Percentiles rank a stretch among this genome's conserved stretches.
Evolutionary conservation across 148 eudicot genomes (phyloP).

Genomic region (Pouteria glomerata): DNA sequence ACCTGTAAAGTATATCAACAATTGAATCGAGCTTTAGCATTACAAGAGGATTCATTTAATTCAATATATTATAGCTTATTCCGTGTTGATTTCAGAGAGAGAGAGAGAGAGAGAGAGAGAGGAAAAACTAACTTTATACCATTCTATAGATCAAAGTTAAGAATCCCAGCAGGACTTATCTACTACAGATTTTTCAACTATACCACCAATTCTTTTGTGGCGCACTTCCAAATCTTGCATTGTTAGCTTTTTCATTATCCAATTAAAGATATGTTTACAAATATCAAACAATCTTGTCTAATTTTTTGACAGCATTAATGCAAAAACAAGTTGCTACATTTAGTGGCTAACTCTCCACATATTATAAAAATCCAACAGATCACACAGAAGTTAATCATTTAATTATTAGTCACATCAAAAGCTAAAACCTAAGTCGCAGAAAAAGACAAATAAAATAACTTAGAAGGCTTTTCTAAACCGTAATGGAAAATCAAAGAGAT

Average conservation of each 20-base stretch:
- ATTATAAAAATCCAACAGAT: too few species aligned
- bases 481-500: neutral
- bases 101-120: neutral
- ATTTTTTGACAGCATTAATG: neutral
- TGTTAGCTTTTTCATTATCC: neutral
- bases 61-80: neutral
- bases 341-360: neutral
- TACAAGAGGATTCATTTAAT: slow-evolving; percentile 2
- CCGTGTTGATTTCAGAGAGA: neutral
- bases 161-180: neutral
- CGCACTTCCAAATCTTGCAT: neutral
- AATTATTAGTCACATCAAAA: neutral
- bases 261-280: neutral
- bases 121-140: neutral
- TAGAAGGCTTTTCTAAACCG: neutral
- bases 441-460: neutral
- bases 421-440: neutral
- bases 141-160: neutral
- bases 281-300: neutral
- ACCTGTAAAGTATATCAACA: slow-evolving; percentile 21
- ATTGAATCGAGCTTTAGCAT: neutral
- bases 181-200: neutral
- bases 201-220: neutral
- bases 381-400: neutral
- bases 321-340: neutral